Conservation (phyloP, 495 filamentous ascomycete species). For the Hamigera avellanea region DNA sequence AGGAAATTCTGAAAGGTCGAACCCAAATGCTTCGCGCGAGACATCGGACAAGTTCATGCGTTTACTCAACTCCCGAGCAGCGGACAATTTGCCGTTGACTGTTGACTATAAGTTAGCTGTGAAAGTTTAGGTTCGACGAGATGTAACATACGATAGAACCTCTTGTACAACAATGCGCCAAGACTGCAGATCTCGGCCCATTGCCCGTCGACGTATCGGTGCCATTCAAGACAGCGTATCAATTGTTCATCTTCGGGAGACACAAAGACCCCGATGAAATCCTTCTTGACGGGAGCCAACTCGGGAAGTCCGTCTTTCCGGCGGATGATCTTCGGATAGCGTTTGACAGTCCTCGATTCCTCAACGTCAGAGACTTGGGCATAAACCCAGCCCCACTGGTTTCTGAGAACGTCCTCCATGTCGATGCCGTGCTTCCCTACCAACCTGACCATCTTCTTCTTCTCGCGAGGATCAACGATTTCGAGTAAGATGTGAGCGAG, state of each 20-base stretch:
- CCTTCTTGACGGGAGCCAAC: constrained; percentile 37
- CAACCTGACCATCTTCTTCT: constrained; percentile 34
- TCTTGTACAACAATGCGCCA: constrained; percentile 57
- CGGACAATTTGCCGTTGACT: constrained; percentile 41
- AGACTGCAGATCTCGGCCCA: constrained; percentile 59
- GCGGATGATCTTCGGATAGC: constrained; percentile 21
- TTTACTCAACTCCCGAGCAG: constrained; percentile 49
- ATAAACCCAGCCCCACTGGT: constrained; percentile 43
- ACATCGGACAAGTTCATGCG: constrained; percentile 30
- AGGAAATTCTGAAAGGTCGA: constrained; percentile 25
- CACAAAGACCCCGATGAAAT: constrained; percentile 53
- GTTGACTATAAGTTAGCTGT: neutral
- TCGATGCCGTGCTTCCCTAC: constrained; percentile 44
- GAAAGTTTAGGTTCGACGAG: neutral
- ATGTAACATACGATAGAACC: constrained; percentile 26
- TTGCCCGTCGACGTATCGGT: constrained; percentile 55
- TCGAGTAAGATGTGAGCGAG: constrained; percentile 47
- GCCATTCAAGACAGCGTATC: constrained; percentile 79
- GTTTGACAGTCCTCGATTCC: constrained; percentile 15
- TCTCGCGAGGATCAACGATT: constrained; percentile 45
- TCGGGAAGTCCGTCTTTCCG: constrained; percentile 21
- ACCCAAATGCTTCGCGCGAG: constrained; percentile 30
- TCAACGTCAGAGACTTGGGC: constrained; percentile 20
- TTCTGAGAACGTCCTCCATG: constrained; percentile 36
- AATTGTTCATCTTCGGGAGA: constrained; percentile 54